Evolutionary conservation across 2,329 filamentous ascomycete genomes (phyloP).

Genomic region (Aspergillus sergii): DNA sequence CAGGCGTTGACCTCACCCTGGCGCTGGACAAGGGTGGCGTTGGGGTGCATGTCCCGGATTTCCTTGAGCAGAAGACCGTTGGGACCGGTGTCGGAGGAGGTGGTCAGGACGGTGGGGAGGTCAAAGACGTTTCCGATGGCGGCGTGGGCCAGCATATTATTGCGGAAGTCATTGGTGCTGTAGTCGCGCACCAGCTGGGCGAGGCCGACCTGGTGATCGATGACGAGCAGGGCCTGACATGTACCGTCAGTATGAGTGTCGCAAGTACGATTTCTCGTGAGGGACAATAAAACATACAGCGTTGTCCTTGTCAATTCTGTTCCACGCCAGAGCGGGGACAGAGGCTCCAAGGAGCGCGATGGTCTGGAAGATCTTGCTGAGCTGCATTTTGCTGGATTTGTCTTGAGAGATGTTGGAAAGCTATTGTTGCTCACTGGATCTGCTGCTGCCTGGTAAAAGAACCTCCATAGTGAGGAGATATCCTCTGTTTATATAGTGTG

Average conservation of each 20-base stretch:
- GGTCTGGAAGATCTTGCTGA: slow-evolving; percentile 29
- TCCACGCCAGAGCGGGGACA: slow-evolving; percentile 26
- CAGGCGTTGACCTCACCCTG: slow-evolving; percentile 75
- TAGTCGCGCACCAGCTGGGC: slow-evolving; percentile 63
- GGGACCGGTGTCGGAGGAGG: slow-evolving; percentile 68
- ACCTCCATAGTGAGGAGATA: background rate
- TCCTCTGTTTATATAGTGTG: background rate
- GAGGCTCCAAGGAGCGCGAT: slow-evolving; percentile 22
- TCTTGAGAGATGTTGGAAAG: background rate
- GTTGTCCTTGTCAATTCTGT: slow-evolving; percentile 30
- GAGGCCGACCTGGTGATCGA: slow-evolving; percentile 41
- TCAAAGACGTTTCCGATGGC: slow-evolving; percentile 67
- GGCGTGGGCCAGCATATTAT: slow-evolving; percentile 69
- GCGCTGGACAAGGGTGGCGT: slow-evolving; percentile 66
- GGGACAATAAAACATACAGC: slow-evolving; percentile 17
- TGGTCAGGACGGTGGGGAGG: slow-evolving; percentile 70
- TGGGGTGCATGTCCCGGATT: slow-evolving; percentile 68
- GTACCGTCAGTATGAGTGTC: background rate
- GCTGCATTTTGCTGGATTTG: slow-evolving; percentile 7
- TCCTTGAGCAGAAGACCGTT: slow-evolving; percentile 73
- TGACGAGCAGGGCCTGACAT: slow-evolving; percentile 28
- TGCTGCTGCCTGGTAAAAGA: background rate
- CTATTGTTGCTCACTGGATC: background rate
- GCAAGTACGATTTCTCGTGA: background rate
- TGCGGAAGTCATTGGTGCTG: slow-evolving; percentile 64